Evolutionary conservation across 2,329 filamentous ascomycete genomes (phyloP).

Genomic region (Penicillium sp.): DNA sequence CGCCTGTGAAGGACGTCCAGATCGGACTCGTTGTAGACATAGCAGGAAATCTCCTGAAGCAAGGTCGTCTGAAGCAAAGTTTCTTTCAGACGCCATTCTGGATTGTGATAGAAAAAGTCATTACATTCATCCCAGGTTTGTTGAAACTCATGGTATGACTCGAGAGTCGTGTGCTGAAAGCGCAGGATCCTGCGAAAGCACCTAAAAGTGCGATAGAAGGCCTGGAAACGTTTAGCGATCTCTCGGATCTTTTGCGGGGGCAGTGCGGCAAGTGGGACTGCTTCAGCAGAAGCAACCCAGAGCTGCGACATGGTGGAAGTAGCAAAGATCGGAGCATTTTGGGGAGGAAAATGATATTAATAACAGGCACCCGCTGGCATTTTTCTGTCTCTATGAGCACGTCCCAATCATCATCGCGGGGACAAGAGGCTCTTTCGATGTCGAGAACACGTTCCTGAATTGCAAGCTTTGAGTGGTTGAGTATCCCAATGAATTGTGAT

Average conservation of each 20-base stretch:
- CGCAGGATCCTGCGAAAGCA: slow-evolving; percentile 2
- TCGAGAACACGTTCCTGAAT: slow-evolving; percentile 3
- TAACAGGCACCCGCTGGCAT: neutral
- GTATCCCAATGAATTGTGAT: neutral
- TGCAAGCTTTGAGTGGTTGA: neutral
- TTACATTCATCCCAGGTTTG: slow-evolving; percentile 4
- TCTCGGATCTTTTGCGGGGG: neutral
- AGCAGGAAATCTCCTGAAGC: neutral
- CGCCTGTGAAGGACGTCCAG: neutral
- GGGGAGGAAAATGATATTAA: slow-evolving; percentile 1
- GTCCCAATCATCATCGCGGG: neutral
- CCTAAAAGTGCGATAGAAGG: neutral
- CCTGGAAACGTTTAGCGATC: neutral
- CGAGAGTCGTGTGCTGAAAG: slow-evolving; percentile 3
- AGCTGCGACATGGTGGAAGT: slow-evolving; percentile 5
- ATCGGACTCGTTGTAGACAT: neutral
- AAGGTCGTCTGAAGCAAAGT: neutral
- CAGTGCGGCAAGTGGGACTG: slow-evolving; percentile 4
- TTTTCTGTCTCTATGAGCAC: neutral
- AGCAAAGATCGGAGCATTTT: neutral
- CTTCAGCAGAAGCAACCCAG: neutral
- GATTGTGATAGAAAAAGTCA: slow-evolving; percentile 2
- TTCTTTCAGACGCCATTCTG: neutral
- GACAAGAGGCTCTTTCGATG: neutral
- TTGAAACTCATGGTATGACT: slow-evolving; percentile 2